phyloP scores from a whole-genome alignment of 108 stramenopile genomes.

The Bacterosira constricta region DNA sequence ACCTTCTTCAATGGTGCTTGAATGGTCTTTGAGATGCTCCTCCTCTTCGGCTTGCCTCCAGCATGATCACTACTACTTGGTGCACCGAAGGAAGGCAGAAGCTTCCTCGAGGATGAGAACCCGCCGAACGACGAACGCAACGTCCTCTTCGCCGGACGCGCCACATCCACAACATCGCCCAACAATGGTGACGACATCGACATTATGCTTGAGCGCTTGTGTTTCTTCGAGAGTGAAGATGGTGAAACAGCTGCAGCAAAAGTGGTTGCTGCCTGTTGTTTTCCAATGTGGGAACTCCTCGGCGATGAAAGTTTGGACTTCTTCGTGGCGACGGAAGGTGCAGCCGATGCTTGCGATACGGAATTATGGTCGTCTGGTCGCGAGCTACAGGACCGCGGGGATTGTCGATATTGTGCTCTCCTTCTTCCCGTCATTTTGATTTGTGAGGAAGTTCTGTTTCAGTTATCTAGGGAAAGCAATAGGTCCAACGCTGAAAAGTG shows the following conservation, averaged over 20 bases:
- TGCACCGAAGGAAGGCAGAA: not conserved
- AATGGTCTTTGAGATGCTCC: not conserved
- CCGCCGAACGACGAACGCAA: not conserved
- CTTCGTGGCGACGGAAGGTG: no score
- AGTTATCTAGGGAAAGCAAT: no score
- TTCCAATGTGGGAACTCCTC: no score
- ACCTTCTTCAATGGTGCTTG: not conserved
- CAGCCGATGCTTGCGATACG: no score
- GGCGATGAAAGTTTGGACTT: no score
- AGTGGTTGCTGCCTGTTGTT: not conserved
- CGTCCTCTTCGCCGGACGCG: not conserved
- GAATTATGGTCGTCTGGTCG: no score
- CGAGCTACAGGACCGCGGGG: no score
- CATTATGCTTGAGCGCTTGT: conserved; percentile 2
- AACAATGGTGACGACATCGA: not conserved
- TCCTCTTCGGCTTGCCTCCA: not conserved
- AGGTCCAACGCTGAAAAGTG: no score
- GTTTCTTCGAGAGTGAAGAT: not conserved
- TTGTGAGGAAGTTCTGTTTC: no score
- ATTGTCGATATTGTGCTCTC: not conserved
- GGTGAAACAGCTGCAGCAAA: conserved; percentile 3
- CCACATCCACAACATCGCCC: not conserved
- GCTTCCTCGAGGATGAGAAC: not conserved
- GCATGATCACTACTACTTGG: not conserved
- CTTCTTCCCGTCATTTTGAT: not conserved